Evolutionary conservation across 306 rosid genomes (phyloP).

Genomic region (Cucumis cinereus): DNA sequence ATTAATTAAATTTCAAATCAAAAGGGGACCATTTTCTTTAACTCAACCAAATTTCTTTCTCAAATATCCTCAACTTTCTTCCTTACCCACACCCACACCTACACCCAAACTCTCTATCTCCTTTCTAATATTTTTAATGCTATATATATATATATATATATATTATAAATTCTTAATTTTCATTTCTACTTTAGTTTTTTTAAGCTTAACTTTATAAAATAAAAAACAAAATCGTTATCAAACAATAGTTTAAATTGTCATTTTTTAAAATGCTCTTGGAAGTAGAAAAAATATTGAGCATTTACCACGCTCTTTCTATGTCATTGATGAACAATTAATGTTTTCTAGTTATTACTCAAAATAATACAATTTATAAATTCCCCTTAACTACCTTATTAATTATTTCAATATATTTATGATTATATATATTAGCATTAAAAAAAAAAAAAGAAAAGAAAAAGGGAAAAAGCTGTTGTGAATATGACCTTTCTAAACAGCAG

Average conservation of each 20-base stretch:
- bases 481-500: not conserved
- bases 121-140: too few relatives aligned
- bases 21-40: constrained; percentile 2
- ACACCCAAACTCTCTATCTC: too few relatives aligned
- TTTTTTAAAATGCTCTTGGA: not conserved
- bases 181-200: too few relatives aligned
- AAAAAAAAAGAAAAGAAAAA: not conserved
- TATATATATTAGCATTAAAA: not conserved
- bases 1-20: constrained; percentile 10
- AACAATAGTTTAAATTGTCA: too few relatives aligned
- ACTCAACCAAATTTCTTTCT: not conserved
- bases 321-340: not conserved
- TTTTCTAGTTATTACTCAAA: not conserved
- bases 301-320: not conserved
- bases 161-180: too few relatives aligned
- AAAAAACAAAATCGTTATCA: too few relatives aligned
- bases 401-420: not conserved
- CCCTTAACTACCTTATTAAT: not conserved
- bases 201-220: too few relatives aligned
- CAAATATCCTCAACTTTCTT: not conserved
- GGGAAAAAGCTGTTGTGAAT: not conserved
- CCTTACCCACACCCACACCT: too few relatives aligned
- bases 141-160: too few relatives aligned
- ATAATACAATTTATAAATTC: not conserved
- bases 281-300: not conserved